These are phyloP conservation scores for Malus fusca DNA, from an alignment of 306 rosid species.

Conservation along the genomic window DNA sequence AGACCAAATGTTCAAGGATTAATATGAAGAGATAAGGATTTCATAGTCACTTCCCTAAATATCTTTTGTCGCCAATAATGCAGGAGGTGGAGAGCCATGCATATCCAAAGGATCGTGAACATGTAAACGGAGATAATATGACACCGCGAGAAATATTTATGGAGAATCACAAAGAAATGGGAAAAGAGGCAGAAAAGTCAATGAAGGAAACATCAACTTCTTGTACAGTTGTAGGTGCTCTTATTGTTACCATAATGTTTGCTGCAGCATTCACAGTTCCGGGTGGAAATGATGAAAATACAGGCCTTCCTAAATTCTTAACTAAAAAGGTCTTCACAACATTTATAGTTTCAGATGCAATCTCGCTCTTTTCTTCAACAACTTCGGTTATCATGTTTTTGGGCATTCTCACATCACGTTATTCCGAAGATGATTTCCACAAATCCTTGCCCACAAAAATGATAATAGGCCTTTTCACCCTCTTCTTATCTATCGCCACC, in stretches of 20 bases:
- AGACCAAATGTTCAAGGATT: not conserved
- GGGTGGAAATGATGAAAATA: slow-evolving; percentile 10
- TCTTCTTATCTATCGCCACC: slow-evolving; percentile 28
- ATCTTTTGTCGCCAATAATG: not conserved
- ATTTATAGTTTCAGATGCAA: slow-evolving; percentile 28
- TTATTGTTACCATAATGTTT: slow-evolving; percentile 38
- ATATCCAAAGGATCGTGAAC: not conserved
- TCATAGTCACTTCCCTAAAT: too few relatives aligned
- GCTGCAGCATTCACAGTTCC: slow-evolving; percentile 35
- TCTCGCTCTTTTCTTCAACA: too few relatives aligned
- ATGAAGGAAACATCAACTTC: slow-evolving; percentile 36
- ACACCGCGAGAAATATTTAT: slow-evolving; percentile 30
- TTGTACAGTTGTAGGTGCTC: slow-evolving; percentile 38
- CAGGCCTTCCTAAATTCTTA: not conserved
- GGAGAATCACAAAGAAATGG: slow-evolving; percentile 12
- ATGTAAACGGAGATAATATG: not conserved
- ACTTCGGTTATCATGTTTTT: too few relatives aligned
- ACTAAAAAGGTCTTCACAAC: not conserved
- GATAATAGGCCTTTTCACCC: slow-evolving; percentile 20
- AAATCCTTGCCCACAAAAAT: slow-evolving; percentile 1
- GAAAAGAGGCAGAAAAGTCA: slow-evolving; percentile 25
- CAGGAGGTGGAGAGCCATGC: not conserved
- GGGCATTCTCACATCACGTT: too few relatives aligned
- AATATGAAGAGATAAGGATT: too few relatives aligned
- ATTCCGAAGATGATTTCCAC: too few relatives aligned